Evolutionary conservation across 331 rosid genomes (phyloP), one percentile per base, ranked within the genome.

Genomic region (Pyrus hybrid): DNA sequence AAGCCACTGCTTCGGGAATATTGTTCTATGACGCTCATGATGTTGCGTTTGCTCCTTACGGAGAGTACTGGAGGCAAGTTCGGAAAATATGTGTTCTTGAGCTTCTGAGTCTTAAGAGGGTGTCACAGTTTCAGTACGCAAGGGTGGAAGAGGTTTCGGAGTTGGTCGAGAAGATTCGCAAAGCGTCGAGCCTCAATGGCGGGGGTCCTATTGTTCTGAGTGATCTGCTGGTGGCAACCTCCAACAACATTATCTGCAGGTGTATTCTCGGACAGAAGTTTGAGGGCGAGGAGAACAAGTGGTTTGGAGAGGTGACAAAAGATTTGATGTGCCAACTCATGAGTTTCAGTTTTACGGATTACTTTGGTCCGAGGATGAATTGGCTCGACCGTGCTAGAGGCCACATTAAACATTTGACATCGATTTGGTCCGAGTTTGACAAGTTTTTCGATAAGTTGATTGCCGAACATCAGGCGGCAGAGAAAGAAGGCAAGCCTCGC

Each of bases 331-430:
- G 6, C 18, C 57, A 80, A 13, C 0, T 83, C 0, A 0, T 3
- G 16, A 26, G 65, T 9, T 86, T 89, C 49, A 62, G 83, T 2
- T 45, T 85, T 23, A 74, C 80, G 12, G 86, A 87, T 83, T 78
- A 70, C 41, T 78, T 81, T 49, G 56, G n/a, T 18, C 90, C 91
- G 63, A 70, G 6, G 51, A 56, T 86, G n/a, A 72, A 81, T 5
- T 87, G 88, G 89, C 9, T 91, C 11, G 95, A 87, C 76, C n/a
- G 35, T 56, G 53, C 83, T 2, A 79, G 71, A 0, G 91, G 91
- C 0, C 51, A 72, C 23, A 68, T 72, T 70, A 20, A 37, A 4
- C 7, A 33, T 25, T 5, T 68, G 61, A 89, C 70, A 23, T 75
- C 63, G 2, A 82, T 82, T 13, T 71, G 29, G 29, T 17, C 0